Evolutionary conservation across 805 yeast species (phyloP).

Genomic region (Metschnikowia anglica): DNA sequence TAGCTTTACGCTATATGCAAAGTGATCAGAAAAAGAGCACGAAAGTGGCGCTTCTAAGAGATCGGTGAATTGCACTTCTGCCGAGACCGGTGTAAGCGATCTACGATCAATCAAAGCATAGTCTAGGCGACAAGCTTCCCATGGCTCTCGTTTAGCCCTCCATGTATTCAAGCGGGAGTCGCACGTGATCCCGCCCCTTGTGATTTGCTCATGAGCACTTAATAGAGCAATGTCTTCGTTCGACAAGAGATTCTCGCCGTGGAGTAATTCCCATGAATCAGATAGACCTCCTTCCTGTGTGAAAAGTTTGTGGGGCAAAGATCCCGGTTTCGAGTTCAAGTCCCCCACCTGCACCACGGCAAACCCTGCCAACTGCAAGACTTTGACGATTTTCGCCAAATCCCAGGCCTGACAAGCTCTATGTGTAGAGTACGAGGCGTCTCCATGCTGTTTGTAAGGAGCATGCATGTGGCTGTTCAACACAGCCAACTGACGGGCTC

Average conservation of each 20-base stretch:
- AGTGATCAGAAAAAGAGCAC: conserved; percentile 87
- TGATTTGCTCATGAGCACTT: conserved; percentile 53
- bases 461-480: conserved; percentile 97
- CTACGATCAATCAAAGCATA: conserved; percentile 75
- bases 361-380: conserved; percentile 70
- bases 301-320: conserved; percentile 74
- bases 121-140: conserved; percentile 85
- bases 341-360: conserved; percentile 91
- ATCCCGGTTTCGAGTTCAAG: conserved; percentile 83
- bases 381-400: conserved; percentile 62
- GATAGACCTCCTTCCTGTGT: conserved; percentile 64
- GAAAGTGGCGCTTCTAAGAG: conserved; percentile 48
- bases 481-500: conserved; percentile 63
- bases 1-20: conserved; percentile 60
- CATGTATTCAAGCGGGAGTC: conserved; percentile 86
- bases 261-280: conserved; percentile 79
- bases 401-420: conserved; percentile 98
- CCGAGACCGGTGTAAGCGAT: conserved; percentile 53
- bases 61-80: conserved; percentile 75
- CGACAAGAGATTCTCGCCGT: conserved; percentile 39
- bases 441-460: conserved; percentile 80
- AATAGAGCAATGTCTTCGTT: conserved; percentile 28
- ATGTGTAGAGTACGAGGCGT: conserved; percentile 86
- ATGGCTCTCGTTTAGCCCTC: conserved; percentile 54
- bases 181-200: conserved; percentile 81